phyloP scores from a whole-genome alignment of 345 rosid genomes.

The Dipteronia dyeriana region DNA sequence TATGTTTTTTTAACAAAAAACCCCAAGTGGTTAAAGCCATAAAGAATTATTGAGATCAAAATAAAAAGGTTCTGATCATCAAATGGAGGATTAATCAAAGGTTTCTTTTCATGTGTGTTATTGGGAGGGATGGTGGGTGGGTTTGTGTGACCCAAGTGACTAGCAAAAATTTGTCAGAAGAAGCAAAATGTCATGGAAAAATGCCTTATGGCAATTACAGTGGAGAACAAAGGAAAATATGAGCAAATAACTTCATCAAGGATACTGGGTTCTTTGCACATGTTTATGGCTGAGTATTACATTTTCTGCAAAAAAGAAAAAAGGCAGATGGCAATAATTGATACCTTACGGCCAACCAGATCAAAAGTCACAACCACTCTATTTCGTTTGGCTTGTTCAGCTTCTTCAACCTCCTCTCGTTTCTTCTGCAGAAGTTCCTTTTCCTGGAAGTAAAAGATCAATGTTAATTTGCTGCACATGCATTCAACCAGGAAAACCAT shows the following conservation, averaged over 20 bases:
- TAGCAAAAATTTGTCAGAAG: background rate
- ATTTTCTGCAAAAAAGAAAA: background rate
- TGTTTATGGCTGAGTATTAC: background rate
- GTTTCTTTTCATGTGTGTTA: background rate
- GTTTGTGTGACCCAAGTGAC: background rate
- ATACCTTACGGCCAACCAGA: constrained; percentile 94
- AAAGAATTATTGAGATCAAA: background rate
- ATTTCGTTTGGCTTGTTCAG: constrained; percentile 65
- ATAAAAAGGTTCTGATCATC: background rate
- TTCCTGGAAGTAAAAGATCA: constrained; percentile 45
- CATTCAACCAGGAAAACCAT: constrained; percentile 3
- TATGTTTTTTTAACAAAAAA: background rate
- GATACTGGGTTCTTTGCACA: background rate
- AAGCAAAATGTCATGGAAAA: background rate
- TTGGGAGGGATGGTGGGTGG: background rate
- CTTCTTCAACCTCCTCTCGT: constrained; percentile 75
- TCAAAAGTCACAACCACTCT: constrained; percentile 90
- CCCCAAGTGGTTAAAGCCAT: background rate
- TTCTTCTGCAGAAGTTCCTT: constrained; percentile 85
- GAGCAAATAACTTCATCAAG: background rate
- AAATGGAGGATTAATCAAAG: background rate
- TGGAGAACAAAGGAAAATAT: background rate
- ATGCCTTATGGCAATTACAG: background rate
- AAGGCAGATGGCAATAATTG: background rate
- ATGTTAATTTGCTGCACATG: constrained; percentile 7